phyloP scores from a whole-genome alignment of 2,329 filamentous ascomycete genomes.

The Arthrobotrys entomopaga region DNA sequence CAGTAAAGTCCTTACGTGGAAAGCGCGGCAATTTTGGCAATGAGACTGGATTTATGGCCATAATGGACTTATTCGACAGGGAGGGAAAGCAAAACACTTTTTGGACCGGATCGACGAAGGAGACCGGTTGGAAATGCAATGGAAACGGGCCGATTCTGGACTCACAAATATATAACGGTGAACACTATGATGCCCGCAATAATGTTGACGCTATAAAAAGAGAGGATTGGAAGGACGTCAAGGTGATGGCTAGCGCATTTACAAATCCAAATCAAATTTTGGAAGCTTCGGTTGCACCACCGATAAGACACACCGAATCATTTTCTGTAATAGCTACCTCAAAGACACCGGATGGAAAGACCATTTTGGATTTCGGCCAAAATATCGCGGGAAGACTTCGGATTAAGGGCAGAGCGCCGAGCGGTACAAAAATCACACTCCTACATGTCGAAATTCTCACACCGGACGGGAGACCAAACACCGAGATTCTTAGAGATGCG shows the following conservation, averaged over 20 bases:
- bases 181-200: constrained; percentile 16
- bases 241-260: constrained; percentile 5
- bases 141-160: constrained; percentile 11
- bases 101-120: constrained; percentile 17
- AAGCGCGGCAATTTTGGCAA: constrained; percentile 15
- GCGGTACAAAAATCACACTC: constrained; percentile 7
- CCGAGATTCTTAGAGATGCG: constrained; percentile 15
- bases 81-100: constrained; percentile 12
- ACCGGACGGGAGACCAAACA: constrained; percentile 21
- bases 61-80: constrained; percentile 13
- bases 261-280: constrained; percentile 8
- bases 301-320: constrained; percentile 1
- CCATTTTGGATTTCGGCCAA: constrained; percentile 29
- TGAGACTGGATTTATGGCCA: constrained; percentile 29
- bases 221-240: constrained; percentile 57
- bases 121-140: constrained; percentile 29
- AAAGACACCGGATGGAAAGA: constrained; percentile 20
- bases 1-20: constrained; percentile 36
- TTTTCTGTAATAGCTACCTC: neutral
- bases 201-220: neutral
- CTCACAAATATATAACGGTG: constrained; percentile 27
- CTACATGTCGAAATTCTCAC: constrained; percentile 22
- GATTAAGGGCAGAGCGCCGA: constrained; percentile 7
- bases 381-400: constrained; percentile 27
- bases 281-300: constrained; percentile 12